Evolutionary conservation across 1,139 yeast genomes (phyloP).

Genomic region (Debaryomycetaceae sp.): DNA sequence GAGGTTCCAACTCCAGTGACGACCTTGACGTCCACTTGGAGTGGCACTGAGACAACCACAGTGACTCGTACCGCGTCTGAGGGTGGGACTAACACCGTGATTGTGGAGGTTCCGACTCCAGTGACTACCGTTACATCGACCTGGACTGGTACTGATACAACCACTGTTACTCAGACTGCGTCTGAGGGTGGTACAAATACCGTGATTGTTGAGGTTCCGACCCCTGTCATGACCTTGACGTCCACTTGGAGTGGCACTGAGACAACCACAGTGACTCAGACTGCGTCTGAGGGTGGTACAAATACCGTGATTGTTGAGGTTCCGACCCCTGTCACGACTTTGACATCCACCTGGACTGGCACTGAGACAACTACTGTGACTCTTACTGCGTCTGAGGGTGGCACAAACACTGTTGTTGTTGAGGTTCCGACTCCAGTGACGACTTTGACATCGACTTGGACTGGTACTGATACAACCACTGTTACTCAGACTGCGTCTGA

Average conservation of each 20-base stretch:
- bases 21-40: conserved; percentile 2
- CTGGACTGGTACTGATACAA: conserved; percentile 18
- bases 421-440: conserved; percentile 4
- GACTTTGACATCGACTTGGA: too few relatives aligned
- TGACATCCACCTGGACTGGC: too few relatives aligned
- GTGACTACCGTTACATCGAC: conserved; percentile 20
- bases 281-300: conserved; percentile 11
- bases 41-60: conserved; percentile 1
- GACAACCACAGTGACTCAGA: conserved; percentile 10
- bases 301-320: conserved; percentile 10
- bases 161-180: conserved; percentile 15
- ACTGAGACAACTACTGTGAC: conserved; percentile 11
- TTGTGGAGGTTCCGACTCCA: conserved; percentile 10
- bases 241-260: conserved; percentile 6
- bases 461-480: too few relatives aligned
- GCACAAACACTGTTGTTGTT: conserved; percentile 5
- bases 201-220: conserved; percentile 14
- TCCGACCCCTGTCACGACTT: conserved; percentile 8
- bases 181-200: conserved; percentile 14
- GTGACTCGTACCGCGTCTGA: conserved; percentile 7
- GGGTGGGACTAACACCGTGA: conserved; percentile 9
- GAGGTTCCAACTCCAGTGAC: conserved; percentile 4
- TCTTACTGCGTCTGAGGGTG: conserved; percentile 8
- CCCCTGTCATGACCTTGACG: conserved; percentile 4
- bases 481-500: conserved; percentile 12